These are phyloP conservation scores for Penicillium concentricum DNA, from an alignment of 2,329 filamentous ascomycete genomes.

Conservation along the genomic window DNA sequence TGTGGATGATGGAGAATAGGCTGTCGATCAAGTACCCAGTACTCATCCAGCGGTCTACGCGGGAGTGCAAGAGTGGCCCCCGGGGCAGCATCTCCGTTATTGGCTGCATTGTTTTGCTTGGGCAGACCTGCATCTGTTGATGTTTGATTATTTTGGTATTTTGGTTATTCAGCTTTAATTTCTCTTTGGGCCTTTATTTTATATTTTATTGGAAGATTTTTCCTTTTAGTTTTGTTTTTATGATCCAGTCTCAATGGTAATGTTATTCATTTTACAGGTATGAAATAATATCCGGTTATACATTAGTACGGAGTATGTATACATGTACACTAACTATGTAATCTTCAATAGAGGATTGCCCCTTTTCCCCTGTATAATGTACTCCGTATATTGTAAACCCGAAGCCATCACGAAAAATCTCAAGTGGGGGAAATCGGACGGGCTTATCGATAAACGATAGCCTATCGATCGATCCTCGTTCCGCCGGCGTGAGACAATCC, in stretches of 20 bases:
- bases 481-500: slow-evolving; percentile 10
- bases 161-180: neutral
- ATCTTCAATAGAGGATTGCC: neutral
- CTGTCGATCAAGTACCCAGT: slow-evolving; percentile 15
- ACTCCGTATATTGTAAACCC: neutral
- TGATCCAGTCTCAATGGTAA: neutral
- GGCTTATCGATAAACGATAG: slow-evolving; percentile 19
- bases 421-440: slow-evolving; percentile 4
- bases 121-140: slow-evolving; percentile 21
- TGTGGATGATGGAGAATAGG: neutral
- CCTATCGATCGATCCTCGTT: slow-evolving; percentile 12
- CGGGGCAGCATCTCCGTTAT: slow-evolving; percentile 8
- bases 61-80: slow-evolving; percentile 10
- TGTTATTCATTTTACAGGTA: neutral
- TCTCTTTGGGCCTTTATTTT: neutral
- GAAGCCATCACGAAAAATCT: neutral
- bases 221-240: neutral
- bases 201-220: neutral
- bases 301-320: neutral
- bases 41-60: slow-evolving; percentile 17
- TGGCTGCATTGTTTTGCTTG: slow-evolving; percentile 76
- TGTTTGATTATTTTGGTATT: slow-evolving; percentile 7
- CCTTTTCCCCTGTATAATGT: neutral
- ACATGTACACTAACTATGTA: too few species aligned
- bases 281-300: neutral